These are phyloP conservation scores for Talaromyces atroroseus DNA, from an alignment of 2,329 filamentous ascomycete genomes.

Conservation along the genomic window DNA sequence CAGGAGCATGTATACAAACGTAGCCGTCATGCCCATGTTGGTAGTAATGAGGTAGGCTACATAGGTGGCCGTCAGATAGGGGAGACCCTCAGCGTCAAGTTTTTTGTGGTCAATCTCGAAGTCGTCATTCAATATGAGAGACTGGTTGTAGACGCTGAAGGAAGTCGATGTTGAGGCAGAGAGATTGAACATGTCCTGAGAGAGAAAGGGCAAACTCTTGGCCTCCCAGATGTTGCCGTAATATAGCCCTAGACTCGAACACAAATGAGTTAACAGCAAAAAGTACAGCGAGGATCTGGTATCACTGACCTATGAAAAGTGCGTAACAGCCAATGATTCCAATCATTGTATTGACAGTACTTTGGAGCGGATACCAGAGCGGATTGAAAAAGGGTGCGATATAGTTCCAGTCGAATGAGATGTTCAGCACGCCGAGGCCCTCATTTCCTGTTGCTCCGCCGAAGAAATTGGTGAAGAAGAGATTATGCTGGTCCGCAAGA, in stretches of 20 bases:
- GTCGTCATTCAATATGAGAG: slow-evolving; percentile 35
- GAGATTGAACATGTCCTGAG: slow-evolving; percentile 36
- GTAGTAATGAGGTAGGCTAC: slow-evolving; percentile 37
- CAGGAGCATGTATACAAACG: slow-evolving; percentile 41
- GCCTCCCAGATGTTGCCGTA: slow-evolving; percentile 39
- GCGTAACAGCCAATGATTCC: slow-evolving; percentile 35
- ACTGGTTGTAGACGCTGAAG: slow-evolving; percentile 40
- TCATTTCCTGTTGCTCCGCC: slow-evolving; percentile 46
- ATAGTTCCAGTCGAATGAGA: slow-evolving; percentile 45
- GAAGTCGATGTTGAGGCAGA: slow-evolving; percentile 32
- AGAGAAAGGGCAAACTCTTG: slow-evolving; percentile 40
- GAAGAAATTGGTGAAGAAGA: slow-evolving; percentile 47
- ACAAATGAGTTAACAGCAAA: background rate
- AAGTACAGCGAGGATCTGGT: background rate
- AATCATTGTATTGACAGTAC: slow-evolving; percentile 35
- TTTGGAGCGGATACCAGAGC: slow-evolving; percentile 36
- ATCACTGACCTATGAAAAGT: slow-evolving; percentile 27
- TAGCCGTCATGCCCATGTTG: slow-evolving; percentile 46
- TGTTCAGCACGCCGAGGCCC: slow-evolving; percentile 36
- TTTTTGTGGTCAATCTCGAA: slow-evolving; percentile 33
- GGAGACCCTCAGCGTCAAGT: slow-evolving; percentile 35
- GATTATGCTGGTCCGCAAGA: slow-evolving; percentile 39
- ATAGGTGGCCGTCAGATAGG: slow-evolving; percentile 40
- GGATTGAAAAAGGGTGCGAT: slow-evolving; percentile 31
- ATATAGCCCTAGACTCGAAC: slow-evolving; percentile 24